Base-by-base conservation (phyloP, 352 stramenopile genomes). In the Aphanomyces euteiches region DNA sequence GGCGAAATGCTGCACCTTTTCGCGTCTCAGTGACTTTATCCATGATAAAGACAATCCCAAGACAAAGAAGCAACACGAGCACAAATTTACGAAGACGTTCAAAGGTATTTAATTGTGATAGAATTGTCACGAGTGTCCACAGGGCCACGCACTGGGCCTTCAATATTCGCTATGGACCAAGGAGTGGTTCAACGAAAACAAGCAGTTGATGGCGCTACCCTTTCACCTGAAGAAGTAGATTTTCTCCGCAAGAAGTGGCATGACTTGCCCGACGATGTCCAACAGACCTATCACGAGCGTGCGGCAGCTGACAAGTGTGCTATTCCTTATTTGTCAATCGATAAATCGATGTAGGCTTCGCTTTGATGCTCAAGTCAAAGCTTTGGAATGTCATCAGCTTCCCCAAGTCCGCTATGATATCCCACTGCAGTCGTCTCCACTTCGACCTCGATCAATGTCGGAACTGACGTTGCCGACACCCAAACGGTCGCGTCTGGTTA, bases 31-130 rank as follows among this genome's bases (percentile, higher is more conserved):
- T 7, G 71, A 87, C 63, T 73, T 93, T 40, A 86, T 91, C 61
- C 76, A 89, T 36, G 85, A 91, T 68, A 88, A 78, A 37, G 84
- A 92, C 47, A 79, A 90, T 41, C 79, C 89, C 65, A 82, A 89
- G 45, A 66, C 84, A 19, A 80, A 77, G 37, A 77, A 71, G 1
- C 83, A 90, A 58, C 79, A 84, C 56, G 43, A 70, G 54, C 54
- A 56, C 64, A 70, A 70, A 36, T 70, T 70, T 47, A 70, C 64
- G 15, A 63, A 61, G 17, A 19, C 56, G 38, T 70, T 70, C 40
- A 70, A 70, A 61, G 64, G 63, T 61, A 61, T 17, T 13, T 28
- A 7, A 13, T 39, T 37, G 12, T 13, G 19, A 67, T 15, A 8
- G 58, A 1, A 7, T 17, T 38, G 60, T 15, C 80, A 12, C 76